phyloP scores from a whole-genome alignment of 139 green algal species.

The Picochlorum sp. region DNA sequence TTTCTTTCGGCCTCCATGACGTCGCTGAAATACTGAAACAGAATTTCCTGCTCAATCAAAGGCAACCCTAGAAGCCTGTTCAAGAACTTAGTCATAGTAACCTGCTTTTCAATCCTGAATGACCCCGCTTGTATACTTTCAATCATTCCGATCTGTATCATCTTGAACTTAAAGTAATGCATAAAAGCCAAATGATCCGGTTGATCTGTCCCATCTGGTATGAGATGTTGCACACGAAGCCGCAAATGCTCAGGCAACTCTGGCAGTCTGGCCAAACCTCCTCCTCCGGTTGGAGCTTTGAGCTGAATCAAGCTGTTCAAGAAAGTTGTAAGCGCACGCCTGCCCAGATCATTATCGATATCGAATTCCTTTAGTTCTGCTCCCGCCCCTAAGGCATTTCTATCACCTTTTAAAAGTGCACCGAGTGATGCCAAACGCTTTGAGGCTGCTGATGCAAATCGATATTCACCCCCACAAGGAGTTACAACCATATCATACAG shows the following conservation, averaged over 20 bases:
- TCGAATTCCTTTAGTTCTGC: conserved; percentile 21
- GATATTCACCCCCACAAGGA: conserved; percentile 66
- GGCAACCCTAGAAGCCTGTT: conserved; percentile 64
- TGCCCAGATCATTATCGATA: conserved; percentile 1
- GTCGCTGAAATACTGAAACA: conserved; percentile 43
- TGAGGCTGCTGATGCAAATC: conserved; percentile 74
- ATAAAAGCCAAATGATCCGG: too few species aligned
- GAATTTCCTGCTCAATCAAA: conserved; percentile 47
- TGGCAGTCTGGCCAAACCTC: neutral
- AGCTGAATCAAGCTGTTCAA: neutral
- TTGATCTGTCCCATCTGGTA: neutral
- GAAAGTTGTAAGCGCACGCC: neutral
- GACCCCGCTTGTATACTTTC: neutral
- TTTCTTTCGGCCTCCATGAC: conserved; percentile 34
- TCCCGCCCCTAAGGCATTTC: conserved; percentile 25
- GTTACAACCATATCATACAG: conserved; percentile 62
- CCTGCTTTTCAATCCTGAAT: neutral
- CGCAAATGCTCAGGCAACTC: too few species aligned
- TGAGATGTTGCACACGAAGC: too few species aligned
- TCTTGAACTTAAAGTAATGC: neutral
- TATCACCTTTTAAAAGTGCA: conserved; percentile 33
- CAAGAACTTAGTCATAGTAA: conserved; percentile 37
- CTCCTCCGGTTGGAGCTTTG: neutral
- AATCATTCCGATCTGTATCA: neutral
- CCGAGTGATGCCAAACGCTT: conserved; percentile 72